Evolutionary conservation across 805 yeast genomes (phyloP).

Genomic region (Wickerhamiella musiphila): DNA sequence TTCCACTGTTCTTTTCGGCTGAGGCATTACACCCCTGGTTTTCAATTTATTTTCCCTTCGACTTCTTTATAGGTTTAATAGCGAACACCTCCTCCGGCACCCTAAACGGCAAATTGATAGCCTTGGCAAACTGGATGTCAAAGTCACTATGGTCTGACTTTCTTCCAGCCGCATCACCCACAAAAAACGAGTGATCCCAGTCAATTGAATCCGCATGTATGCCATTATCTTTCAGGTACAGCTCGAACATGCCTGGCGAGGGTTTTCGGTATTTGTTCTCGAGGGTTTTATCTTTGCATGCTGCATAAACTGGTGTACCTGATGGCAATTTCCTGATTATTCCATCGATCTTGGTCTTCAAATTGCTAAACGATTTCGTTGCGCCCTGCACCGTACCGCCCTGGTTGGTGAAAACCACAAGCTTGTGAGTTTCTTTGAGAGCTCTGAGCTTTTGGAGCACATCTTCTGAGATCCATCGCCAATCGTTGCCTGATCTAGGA

Average conservation of each 20-base stretch:
- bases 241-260: slow-evolving; percentile 55
- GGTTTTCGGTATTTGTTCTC: slow-evolving; percentile 37
- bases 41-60: too few species aligned
- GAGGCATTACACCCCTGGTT: too few species aligned
- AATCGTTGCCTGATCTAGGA: slow-evolving; percentile 45
- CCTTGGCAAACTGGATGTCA: slow-evolving; percentile 53
- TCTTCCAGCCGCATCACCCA: slow-evolving; percentile 98
- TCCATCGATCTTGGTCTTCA: slow-evolving; percentile 14
- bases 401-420: slow-evolving; percentile 77
- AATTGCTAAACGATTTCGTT: slow-evolving; percentile 22
- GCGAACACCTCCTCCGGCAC: slow-evolving; percentile 57
- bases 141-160: slow-evolving; percentile 59
- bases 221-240: slow-evolving; percentile 27
- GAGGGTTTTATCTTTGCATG: slow-evolving; percentile 32
- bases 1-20: too few species aligned
- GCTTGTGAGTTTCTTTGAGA: slow-evolving; percentile 15
- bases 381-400: slow-evolving; percentile 39
- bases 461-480: slow-evolving; percentile 39
- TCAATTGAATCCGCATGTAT: slow-evolving; percentile 22
- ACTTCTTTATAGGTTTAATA: too few species aligned
- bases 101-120: slow-evolving; percentile 34
- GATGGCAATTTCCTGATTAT: slow-evolving; percentile 2
- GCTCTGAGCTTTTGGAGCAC: slow-evolving; percentile 7
- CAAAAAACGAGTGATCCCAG: slow-evolving; percentile 35
- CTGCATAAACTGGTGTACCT: slow-evolving; percentile 31